These are phyloP conservation scores for Scedosporium apiospermum DNA, from an alignment of 2,329 filamentous ascomycete genomes.

Conservation along the genomic window DNA sequence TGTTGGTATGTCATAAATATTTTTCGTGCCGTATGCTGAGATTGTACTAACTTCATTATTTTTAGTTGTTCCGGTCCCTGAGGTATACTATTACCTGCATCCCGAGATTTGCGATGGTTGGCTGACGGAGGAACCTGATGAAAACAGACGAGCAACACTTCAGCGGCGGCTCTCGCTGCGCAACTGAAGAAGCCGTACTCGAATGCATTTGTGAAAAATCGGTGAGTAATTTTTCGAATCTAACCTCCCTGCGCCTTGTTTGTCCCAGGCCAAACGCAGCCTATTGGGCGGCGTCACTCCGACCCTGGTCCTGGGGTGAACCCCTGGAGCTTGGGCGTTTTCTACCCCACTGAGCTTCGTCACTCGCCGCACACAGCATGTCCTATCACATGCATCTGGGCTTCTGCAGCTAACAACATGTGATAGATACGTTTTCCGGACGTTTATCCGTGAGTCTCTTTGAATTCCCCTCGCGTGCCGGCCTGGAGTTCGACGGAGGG, in stretches of 20 bases:
- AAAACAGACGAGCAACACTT: slow-evolving; percentile 58
- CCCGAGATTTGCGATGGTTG: background rate
- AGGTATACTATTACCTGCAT: slow-evolving; percentile 15
- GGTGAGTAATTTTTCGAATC: slow-evolving; percentile 18
- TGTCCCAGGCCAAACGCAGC: too few species aligned
- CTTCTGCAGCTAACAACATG: too few species aligned
- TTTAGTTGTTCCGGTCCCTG: slow-evolving; percentile 62
- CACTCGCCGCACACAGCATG: too few species aligned
- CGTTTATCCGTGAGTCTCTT: slow-evolving; percentile 48
- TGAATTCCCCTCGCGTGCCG: too few species aligned
- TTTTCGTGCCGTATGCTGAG: background rate
- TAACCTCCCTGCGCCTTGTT: too few species aligned
- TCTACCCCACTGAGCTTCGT: too few species aligned
- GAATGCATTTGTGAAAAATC: slow-evolving; percentile 81
- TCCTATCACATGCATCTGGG: too few species aligned
- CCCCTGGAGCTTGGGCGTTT: too few species aligned
- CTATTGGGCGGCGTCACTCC: too few species aligned
- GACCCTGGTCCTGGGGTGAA: too few species aligned
- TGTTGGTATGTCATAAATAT: slow-evolving; percentile 27
- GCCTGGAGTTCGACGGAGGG: too few species aligned
- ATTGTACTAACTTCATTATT: slow-evolving; percentile 8
- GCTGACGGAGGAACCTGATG: background rate
- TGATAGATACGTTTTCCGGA: slow-evolving; percentile 64
- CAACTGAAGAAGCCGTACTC: slow-evolving; percentile 67
- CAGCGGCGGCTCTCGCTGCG: slow-evolving; percentile 67